Percentiles rank a stretch among this genome's conserved stretches.
These are phyloP conservation scores for Rugonectria rugulosa DNA, from an alignment of 2,329 filamentous ascomycete species.

Conservation along the genomic window DNA sequence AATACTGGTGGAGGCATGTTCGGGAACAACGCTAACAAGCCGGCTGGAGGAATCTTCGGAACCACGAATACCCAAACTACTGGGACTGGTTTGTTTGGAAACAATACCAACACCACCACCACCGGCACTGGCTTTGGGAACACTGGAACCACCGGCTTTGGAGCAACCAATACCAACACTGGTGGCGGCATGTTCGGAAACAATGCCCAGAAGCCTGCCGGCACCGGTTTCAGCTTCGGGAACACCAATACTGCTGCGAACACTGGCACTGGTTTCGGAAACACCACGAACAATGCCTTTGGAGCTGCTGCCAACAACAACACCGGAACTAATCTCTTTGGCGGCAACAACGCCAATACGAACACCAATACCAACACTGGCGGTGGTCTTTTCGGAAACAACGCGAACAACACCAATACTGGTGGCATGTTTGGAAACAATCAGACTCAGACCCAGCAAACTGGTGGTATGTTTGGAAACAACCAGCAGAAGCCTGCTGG, in stretches of 20 bases:
- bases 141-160: slow-evolving; percentile 47
- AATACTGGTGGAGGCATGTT: slow-evolving; percentile 56
- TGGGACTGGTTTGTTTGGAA: slow-evolving; percentile 36
- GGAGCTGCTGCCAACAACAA: slow-evolving; percentile 35
- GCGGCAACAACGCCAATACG: slow-evolving; percentile 46
- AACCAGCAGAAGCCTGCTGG: slow-evolving; percentile 50
- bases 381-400: slow-evolving; percentile 55
- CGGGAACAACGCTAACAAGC: slow-evolving; percentile 47
- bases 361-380: slow-evolving; percentile 44
- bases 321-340: slow-evolving; percentile 51
- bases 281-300: slow-evolving; percentile 39
- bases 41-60: slow-evolving; percentile 37
- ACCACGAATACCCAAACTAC: slow-evolving; percentile 30
- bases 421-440: slow-evolving; percentile 48
- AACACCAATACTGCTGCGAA: slow-evolving; percentile 46
- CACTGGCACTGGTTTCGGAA: slow-evolving; percentile 39
- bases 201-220: slow-evolving; percentile 46
- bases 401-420: slow-evolving; percentile 36
- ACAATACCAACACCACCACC: slow-evolving; percentile 33
- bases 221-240: slow-evolving; percentile 50
- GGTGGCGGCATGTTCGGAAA: slow-evolving; percentile 52
- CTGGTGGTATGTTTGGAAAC: slow-evolving; percentile 55
- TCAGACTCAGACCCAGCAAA: slow-evolving; percentile 41
- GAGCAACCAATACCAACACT: slow-evolving; percentile 41
- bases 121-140: slow-evolving; percentile 34